Conservation (phyloP, 768 basidiomycete genomes). For the Psilocybe tampanensis region DNA sequence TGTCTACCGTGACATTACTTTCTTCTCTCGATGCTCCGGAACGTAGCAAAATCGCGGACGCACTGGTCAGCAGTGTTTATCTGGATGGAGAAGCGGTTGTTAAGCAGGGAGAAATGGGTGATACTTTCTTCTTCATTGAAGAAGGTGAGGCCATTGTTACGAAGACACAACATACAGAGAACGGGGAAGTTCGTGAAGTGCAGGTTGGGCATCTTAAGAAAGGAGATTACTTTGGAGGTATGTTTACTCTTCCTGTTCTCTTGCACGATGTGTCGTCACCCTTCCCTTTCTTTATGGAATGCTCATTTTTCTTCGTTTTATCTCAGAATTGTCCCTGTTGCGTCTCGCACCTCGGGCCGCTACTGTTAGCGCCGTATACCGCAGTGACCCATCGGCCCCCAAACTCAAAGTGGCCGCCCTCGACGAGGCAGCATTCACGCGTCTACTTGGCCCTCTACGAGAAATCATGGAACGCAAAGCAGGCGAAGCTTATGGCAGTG, state of each 20-base stretch:
- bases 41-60: conserved; percentile 96
- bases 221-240: conserved; percentile 99
- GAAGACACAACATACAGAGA: conserved; percentile 65
- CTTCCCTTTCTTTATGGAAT: neutral
- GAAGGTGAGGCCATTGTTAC: conserved; percentile 89
- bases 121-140: conserved; percentile 97
- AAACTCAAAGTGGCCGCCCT: conserved; percentile 93
- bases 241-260: conserved; percentile 23
- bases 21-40: conserved; percentile 85
- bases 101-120: conserved; percentile 91
- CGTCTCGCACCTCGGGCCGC: conserved; percentile 90
- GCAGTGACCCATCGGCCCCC: conserved; percentile 46
- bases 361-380: conserved; percentile 83
- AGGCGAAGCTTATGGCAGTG: conserved; percentile 66
- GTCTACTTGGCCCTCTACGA: conserved; percentile 87
- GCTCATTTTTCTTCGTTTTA: neutral
- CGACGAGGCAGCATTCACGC: conserved; percentile 91
- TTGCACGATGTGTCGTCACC: neutral
- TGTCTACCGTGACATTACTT: conserved; percentile 87
- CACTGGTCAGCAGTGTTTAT: conserved; percentile 82
- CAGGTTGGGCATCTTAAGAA: conserved; percentile 77
- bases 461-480: conserved; percentile 93
- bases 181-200: conserved; percentile 62
- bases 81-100: conserved; percentile 88
- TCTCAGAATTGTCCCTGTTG: conserved; percentile 85